Base-by-base conservation (phyloP, 345 rosid species). In the Sonneratia alba region DNA sequence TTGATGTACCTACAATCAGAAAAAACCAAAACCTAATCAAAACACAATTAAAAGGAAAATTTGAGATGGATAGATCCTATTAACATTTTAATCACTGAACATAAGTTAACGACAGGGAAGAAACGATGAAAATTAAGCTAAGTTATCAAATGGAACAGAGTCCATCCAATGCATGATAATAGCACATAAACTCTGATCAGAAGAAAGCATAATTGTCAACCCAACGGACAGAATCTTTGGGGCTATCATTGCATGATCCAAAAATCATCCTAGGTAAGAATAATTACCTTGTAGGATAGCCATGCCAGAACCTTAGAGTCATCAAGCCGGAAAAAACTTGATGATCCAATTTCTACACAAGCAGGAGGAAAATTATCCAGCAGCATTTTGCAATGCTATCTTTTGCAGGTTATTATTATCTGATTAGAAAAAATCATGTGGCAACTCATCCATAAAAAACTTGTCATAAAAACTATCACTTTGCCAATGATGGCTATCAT, bases 231-330 rank as follows among this genome's bases (percentile, higher is more conserved):
- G 1, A 18, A 19, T 15, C 43, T 64, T 36, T 34, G 18, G 27
- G 38, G 38, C 38, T 10, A 62, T 32, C 18, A 62, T 3, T 4
- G 37, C 38, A 34, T 13, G 59, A 42, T 32, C 64, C 47, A 70
- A 49, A 7, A 19, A 67, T 38, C 22, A 56, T 49, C 27, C 27
- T 72, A 67, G 21, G 59, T 36, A 32, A 53, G 72, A 80, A 80
- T 69, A 61, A 85, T 66, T 49, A 91, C 96, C 97, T 94, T 94
- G 79, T 67, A 85, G 36, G 62, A 71, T 73, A 93, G 83, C 98
- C 98, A 94, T 67, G 87, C 80, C 76, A 94, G 70, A 62, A 91
- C 93, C 81, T 88, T 94, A 14, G 83, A 74, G 80, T 91, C 91
- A 70, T 89, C 90, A 69, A 94, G 96, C 78, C 97, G 89, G 75